Base-by-base conservation (phyloP, 768 basidiomycete species). In the Galerina marginata region DNA sequence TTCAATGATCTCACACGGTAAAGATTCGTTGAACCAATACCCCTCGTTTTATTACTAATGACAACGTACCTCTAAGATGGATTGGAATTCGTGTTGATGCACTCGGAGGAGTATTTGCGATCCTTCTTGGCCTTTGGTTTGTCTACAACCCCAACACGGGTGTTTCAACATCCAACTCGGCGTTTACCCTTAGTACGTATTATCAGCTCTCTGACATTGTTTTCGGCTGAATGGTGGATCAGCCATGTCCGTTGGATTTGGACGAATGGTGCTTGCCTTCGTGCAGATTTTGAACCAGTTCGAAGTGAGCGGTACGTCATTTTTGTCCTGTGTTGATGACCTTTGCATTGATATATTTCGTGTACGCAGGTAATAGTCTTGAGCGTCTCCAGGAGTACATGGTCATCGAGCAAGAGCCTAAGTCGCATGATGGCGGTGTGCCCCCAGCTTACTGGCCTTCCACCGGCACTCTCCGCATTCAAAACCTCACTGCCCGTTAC, bases 371-470 rank as follows among this genome's bases (percentile, higher is more conserved):
- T 11, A 37, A 49, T 56, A 80, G 81, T 64, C 68, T 81, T 23
- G 92, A 95, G 67, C 89, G 93, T 58, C 87, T 94, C 2, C 83
- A 90, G 51, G 86, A 67, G 2, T 89, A 87, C 66, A 67, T 87
- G 16, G 63, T 72, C 25, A 86, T 88, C 55, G 86, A 88, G 48
- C 83, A 85, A 61, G 86, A 89, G 64, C 77, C 79, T 6, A 74
- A 76, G 60, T 60, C 76, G 1, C 74, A 74, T 0, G 52, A 67
- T 4, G 59, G 67, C 1, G 81, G 82, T 38, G 69, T 74, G 37
- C 86, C 88, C 3, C 86, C 89, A 0, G 87, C 87, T 1, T 81
- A 86, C 56, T 90, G 88, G 88, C 88, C 88, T 0, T 74, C 85
- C 3, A 84, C 82, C 7, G 88, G 88, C 7, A 71, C 77, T 29